These are phyloP conservation scores for Aspergillus udagawae DNA, from an alignment of 2,329 filamentous ascomycete species.

Conservation along the genomic window DNA sequence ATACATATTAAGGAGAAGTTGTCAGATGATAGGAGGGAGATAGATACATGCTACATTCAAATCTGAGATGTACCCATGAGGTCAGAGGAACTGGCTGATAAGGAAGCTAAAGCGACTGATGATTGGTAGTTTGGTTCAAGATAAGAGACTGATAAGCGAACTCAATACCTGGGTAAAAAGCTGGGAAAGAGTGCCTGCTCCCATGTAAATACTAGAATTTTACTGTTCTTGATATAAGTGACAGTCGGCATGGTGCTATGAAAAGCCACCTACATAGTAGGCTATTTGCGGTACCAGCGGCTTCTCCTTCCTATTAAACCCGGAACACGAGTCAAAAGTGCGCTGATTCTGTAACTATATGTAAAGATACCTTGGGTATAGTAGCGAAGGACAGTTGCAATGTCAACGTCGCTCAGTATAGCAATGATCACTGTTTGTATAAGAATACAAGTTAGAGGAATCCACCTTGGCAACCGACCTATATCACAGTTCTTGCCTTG, in stretches of 20 bases:
- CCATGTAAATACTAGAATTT: not conserved
- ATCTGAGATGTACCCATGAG: not conserved
- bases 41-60: not conserved
- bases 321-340: not conserved
- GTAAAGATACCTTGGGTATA: too few species aligned
- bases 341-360: not conserved
- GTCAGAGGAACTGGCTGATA: not conserved
- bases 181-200: too few species aligned
- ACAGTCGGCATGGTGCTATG: not conserved
- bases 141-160: not conserved
- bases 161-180: not conserved
- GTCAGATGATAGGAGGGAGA: not conserved
- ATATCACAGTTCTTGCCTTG: not conserved
- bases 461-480: not conserved
- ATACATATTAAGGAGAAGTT: not conserved
- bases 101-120: not conserved
- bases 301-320: not conserved
- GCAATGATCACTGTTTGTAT: not conserved
- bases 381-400: not conserved
- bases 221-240: too few species aligned
- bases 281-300: not conserved
- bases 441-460: not conserved
- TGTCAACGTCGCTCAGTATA: not conserved
- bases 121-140: conserved; percentile 5
- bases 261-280: not conserved